Conservation (phyloP, 768 basidiomycete genomes). For the Pisolithus tinctorius region DNA sequence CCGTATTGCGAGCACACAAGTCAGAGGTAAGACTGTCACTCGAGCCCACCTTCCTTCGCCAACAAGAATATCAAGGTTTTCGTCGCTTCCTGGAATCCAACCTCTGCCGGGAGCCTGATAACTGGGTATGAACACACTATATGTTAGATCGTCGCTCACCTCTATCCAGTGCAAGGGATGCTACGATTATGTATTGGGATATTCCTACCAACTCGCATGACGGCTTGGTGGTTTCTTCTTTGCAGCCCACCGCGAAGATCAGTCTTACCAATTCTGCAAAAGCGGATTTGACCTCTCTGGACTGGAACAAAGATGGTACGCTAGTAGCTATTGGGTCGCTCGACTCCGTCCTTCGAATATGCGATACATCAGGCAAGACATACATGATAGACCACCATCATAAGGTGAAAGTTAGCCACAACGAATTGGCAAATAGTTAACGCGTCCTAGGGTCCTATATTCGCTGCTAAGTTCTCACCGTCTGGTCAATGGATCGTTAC, state of each 20-base stretch:
- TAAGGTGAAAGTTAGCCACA: conserved; percentile 36
- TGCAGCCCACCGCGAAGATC: conserved; percentile 36
- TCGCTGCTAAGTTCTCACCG: conserved; percentile 70
- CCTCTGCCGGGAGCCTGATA: conserved; percentile 49
- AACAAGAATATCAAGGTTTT: conserved; percentile 53
- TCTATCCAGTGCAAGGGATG: conserved; percentile 61
- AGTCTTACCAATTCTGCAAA: conserved; percentile 43
- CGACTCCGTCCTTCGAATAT: conserved; percentile 66
- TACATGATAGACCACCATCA: conserved; percentile 62
- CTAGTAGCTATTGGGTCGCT: conserved; percentile 75
- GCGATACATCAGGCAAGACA: conserved; percentile 48
- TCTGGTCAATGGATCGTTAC: conserved; percentile 68
- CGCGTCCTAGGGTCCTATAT: conserved; percentile 64
- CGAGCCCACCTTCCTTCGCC: conserved; percentile 4
- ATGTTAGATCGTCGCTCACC: conserved; percentile 2
- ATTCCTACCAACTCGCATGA: conserved; percentile 37
- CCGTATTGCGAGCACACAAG: conserved; percentile 51
- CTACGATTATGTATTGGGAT: conserved; percentile 68
- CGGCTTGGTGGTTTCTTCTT: conserved; percentile 8
- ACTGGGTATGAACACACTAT: conserved; percentile 50
- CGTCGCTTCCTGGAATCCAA: conserved; percentile 75
- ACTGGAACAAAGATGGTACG: conserved; percentile 74
- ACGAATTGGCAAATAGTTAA: conserved; percentile 10
- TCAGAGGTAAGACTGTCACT: conserved; percentile 41
- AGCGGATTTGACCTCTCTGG: conserved; percentile 65